Percentiles rank a stretch among this genome's conserved stretches.
These are phyloP conservation scores for Penicillium longicatenatum DNA, from an alignment of 495 filamentous ascomycete species.

Conservation along the genomic window DNA sequence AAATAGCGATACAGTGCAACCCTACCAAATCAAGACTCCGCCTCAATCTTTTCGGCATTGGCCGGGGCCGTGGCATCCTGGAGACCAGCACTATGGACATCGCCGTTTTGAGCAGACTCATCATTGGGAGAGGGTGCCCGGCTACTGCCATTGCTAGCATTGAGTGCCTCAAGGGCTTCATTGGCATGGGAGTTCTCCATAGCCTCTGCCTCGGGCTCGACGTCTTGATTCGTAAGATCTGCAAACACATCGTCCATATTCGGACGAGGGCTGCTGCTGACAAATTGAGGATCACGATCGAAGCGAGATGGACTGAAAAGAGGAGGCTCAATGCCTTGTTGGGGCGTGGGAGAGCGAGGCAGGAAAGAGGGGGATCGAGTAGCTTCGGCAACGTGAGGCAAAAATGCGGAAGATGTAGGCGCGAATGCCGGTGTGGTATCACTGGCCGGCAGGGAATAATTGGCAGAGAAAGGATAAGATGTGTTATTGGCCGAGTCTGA, in stretches of 20 bases:
- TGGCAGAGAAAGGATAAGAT: constrained; percentile 45
- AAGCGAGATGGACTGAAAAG: constrained; percentile 46
- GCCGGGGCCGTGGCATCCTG: neutral
- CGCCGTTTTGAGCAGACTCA: constrained; percentile 10
- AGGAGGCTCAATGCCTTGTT: constrained; percentile 38
- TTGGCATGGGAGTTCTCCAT: constrained; percentile 52
- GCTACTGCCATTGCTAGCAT: constrained; percentile 42
- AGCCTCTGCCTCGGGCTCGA: constrained; percentile 35
- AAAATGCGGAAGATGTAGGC: constrained; percentile 40
- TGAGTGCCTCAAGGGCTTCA: constrained; percentile 48
- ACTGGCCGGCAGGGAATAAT: constrained; percentile 39
- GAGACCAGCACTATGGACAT: constrained; percentile 5
- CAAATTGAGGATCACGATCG: constrained; percentile 35
- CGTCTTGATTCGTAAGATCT: constrained; percentile 50
- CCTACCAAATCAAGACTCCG: constrained; percentile 21
- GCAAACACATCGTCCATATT: constrained; percentile 51
- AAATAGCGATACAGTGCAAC: constrained; percentile 1
- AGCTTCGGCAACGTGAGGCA: constrained; percentile 38
- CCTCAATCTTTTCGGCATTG: constrained; percentile 5
- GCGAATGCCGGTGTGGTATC: constrained; percentile 47
- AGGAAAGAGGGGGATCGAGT: constrained; percentile 44
- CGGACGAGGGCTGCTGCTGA: constrained; percentile 45
- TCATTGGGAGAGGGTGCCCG: constrained; percentile 24
- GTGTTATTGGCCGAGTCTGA: constrained; percentile 29
- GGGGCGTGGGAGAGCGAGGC: constrained; percentile 41